These are phyloP conservation scores for Yarrowia sp. DNA, from an alignment of 805 yeast genomes.

Conservation along the genomic window DNA sequence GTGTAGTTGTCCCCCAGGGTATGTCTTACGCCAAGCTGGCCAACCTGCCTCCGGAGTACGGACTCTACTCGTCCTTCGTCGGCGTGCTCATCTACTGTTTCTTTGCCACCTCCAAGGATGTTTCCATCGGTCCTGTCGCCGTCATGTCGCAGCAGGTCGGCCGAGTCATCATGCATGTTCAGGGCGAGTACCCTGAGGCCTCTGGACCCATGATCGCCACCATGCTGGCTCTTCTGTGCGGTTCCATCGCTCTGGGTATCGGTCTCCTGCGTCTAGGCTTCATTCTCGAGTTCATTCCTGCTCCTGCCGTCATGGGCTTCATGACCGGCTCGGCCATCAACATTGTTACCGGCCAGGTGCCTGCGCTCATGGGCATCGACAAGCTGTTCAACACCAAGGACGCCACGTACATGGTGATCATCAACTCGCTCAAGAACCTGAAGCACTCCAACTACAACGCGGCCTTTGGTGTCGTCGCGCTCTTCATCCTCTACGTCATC, in stretches of 20 bases:
- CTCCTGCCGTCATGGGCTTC: conserved; percentile 91
- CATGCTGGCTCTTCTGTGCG: conserved; percentile 73
- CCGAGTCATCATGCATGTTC: conserved; percentile 67
- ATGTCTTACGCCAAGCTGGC: conserved; percentile 95
- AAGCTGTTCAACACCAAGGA: conserved; percentile 67
- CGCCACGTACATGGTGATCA: conserved; percentile 66
- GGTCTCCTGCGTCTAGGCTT: conserved; percentile 85
- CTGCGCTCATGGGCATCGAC: conserved; percentile 73
- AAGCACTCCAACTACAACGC: conserved; percentile 72
- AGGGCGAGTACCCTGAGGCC: conserved; percentile 46
- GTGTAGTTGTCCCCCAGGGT: conserved; percentile 89
- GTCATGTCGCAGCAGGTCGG: conserved; percentile 89
- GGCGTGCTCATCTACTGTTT: conserved; percentile 87
- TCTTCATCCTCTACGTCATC: conserved; percentile 70
- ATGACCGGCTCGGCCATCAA: conserved; percentile 92
- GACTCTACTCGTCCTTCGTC: conserved; percentile 85
- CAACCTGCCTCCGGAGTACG: conserved; percentile 75
- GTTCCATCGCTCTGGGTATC: conserved; percentile 76
- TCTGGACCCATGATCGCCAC: conserved; percentile 76
- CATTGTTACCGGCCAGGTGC: conserved; percentile 82
- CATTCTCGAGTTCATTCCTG: conserved; percentile 80
- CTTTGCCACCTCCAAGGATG: conserved; percentile 94
- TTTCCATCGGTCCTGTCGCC: conserved; percentile 94
- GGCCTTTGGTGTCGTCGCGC: conserved; percentile 79
- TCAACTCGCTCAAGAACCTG: conserved; percentile 68